Percentiles rank a stretch among this genome's conserved stretches.
phyloP scores from a whole-genome alignment of 176 grass and related monocot species.

The Ensete ventricosum region DNA sequence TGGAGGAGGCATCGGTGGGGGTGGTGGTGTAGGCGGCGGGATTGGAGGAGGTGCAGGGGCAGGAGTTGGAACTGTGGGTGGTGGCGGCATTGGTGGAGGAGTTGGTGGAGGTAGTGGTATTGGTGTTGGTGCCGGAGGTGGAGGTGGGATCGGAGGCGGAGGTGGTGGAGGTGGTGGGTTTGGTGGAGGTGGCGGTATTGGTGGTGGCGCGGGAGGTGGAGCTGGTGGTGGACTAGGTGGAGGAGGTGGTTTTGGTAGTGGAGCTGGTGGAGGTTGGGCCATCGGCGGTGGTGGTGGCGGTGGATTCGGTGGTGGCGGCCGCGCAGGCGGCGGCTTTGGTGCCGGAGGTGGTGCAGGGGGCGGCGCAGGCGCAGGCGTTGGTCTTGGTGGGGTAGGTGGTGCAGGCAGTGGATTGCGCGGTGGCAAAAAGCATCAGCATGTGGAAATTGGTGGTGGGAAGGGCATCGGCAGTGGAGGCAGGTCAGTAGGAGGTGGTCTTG shows the following conservation, averaged over 20 bases:
- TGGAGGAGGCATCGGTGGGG: neutral
- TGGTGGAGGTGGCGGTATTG: neutral
- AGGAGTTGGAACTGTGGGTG: neutral
- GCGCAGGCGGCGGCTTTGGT: too few species aligned
- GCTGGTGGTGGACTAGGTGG: neutral
- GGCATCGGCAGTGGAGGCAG: neutral
- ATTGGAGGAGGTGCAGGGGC: neutral
- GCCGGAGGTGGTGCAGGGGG: too few species aligned
- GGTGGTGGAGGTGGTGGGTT: neutral
- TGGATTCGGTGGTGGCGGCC: neutral
- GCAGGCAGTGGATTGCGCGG: neutral
- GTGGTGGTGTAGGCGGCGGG: neutral
- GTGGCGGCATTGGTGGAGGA: neutral
- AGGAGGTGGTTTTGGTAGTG: neutral
- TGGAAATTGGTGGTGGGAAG: neutral
- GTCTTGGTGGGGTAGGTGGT: neutral
- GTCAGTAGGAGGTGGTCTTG: neutral
- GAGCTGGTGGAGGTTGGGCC: neutral
- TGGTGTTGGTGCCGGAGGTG: neutral
- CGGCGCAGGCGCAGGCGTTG: too few species aligned
- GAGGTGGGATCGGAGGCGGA: neutral
- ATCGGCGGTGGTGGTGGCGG: neutral
- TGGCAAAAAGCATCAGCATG: neutral
- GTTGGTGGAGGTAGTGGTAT: neutral
- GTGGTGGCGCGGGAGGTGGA: neutral